Conservation (phyloP, 1,284 basidiomycete species). For the Mycena citricolor region DNA sequence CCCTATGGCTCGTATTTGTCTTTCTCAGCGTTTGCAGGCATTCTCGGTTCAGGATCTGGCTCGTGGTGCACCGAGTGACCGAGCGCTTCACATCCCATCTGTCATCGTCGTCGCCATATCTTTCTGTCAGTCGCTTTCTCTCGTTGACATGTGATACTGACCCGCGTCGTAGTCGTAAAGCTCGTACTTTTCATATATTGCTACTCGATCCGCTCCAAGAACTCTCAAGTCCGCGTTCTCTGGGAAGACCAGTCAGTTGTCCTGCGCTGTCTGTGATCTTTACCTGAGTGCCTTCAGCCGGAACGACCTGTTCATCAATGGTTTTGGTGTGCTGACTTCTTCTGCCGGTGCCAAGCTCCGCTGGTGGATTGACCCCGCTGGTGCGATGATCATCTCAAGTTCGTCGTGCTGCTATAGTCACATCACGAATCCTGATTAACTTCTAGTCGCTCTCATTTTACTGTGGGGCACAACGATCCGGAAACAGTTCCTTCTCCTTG, state of each 20-base stretch:
- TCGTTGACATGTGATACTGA: slow-evolving; percentile 4
- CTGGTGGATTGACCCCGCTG: slow-evolving; percentile 85
- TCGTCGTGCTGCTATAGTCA: background rate
- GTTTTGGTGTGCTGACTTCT: slow-evolving; percentile 83
- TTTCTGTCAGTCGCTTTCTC: slow-evolving; percentile 50
- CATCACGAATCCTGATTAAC: slow-evolving; percentile 45
- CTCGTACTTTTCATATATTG: slow-evolving; percentile 87
- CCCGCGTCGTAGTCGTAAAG: slow-evolving; percentile 55
- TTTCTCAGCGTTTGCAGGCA: slow-evolving; percentile 49
- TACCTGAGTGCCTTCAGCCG: slow-evolving; percentile 33
- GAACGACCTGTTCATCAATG: slow-evolving; percentile 86
- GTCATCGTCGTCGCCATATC: slow-evolving; percentile 83
- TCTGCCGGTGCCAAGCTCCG: slow-evolving; percentile 84
- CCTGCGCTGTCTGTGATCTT: background rate
- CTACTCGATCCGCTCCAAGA: slow-evolving; percentile 71
- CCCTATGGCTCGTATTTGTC: slow-evolving; percentile 17
- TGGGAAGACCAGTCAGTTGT: slow-evolving; percentile 82
- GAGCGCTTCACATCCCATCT: slow-evolving; percentile 78
- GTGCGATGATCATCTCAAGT: slow-evolving; percentile 57
- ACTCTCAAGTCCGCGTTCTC: slow-evolving; percentile 88
- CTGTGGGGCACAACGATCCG: slow-evolving; percentile 80
- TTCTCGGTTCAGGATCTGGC: slow-evolving; percentile 34
- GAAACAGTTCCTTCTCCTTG: slow-evolving; percentile 82
- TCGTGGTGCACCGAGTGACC: slow-evolving; percentile 49
- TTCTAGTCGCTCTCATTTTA: slow-evolving; percentile 75